These are phyloP conservation scores for Phellopilus nigrolimitatus DNA, from an alignment of 1,284 basidiomycete genomes.

Conservation along the genomic window DNA sequence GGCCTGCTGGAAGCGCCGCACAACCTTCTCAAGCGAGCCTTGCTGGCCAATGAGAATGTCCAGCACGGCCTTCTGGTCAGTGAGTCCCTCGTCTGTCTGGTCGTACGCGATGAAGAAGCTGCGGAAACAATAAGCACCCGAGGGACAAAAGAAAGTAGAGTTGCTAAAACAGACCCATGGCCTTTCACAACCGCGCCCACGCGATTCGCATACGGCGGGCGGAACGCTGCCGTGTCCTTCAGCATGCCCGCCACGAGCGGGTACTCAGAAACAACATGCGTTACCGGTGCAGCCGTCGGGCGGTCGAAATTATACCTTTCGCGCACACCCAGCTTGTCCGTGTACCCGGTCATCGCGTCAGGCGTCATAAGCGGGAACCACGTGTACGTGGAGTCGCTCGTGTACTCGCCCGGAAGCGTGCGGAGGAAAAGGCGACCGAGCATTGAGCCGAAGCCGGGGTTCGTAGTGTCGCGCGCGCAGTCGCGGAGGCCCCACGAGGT, in stretches of 20 bases:
- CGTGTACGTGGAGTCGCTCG: slow-evolving; percentile 68
- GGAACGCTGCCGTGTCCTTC: slow-evolving; percentile 42
- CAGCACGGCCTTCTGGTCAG: slow-evolving; percentile 47
- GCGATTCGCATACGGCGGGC: slow-evolving; percentile 43
- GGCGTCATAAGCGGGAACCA: slow-evolving; percentile 87
- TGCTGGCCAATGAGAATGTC: slow-evolving; percentile 42
- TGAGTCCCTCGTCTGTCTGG: slow-evolving; percentile 33
- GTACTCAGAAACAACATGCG: slow-evolving; percentile 41
- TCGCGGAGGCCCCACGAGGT: slow-evolving; percentile 81
- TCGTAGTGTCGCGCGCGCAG: slow-evolving; percentile 64
- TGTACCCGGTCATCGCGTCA: slow-evolving; percentile 53
- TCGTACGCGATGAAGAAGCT: slow-evolving; percentile 56
- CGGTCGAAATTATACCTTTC: slow-evolving; percentile 49
- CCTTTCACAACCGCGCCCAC: slow-evolving; percentile 49
- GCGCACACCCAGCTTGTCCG: slow-evolving; percentile 50
- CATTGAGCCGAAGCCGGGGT: slow-evolving; percentile 68
- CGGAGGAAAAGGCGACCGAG: slow-evolving; percentile 71
- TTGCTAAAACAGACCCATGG: slow-evolving; percentile 42
- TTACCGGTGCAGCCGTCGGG: slow-evolving; percentile 32
- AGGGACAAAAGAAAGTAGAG: neutral
- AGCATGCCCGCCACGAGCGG: slow-evolving; percentile 50
- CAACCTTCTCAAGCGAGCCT: slow-evolving; percentile 41
- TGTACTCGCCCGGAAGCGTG: slow-evolving; percentile 65
- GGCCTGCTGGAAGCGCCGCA: slow-evolving; percentile 55
- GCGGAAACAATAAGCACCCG: slow-evolving; percentile 4